phyloP scores from a whole-genome alignment of 768 basidiomycete genomes.

The Panaeolus papilionaceus region DNA sequence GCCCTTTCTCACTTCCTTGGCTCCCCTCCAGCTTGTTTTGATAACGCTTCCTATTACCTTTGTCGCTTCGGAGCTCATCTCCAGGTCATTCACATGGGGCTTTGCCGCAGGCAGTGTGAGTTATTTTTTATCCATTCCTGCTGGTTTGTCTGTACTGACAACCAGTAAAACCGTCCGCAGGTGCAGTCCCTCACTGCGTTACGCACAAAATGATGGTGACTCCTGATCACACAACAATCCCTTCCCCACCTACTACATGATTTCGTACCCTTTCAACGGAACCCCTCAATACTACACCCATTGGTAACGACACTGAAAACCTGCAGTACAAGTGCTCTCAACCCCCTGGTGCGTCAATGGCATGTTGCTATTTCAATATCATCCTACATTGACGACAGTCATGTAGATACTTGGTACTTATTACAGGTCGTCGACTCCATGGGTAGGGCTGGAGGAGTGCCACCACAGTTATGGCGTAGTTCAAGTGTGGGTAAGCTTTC shows the following conservation, averaged over 20 bases:
- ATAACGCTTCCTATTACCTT: too few relatives aligned
- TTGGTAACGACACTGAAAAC: background rate
- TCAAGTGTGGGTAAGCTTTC: background rate
- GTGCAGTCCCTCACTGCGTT: too few relatives aligned
- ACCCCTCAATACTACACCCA: background rate
- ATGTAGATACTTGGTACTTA: background rate
- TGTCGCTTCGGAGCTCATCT: too few relatives aligned
- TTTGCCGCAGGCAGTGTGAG: too few relatives aligned
- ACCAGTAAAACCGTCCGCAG: too few relatives aligned
- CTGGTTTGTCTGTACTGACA: too few relatives aligned
- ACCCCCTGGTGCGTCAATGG: background rate
- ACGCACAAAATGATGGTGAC: background rate
- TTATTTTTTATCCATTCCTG: too few relatives aligned
- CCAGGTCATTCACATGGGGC: too few relatives aligned
- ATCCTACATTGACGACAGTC: too few relatives aligned
- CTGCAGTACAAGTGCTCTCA: background rate
- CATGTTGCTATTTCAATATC: background rate
- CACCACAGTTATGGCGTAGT: background rate
- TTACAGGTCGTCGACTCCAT: background rate
- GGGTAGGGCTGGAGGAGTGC: background rate
- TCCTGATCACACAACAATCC: background rate
- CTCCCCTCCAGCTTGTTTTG: too few relatives aligned
- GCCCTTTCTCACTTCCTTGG: too few relatives aligned
- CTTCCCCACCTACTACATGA: background rate
- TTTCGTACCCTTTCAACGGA: background rate